Evolutionary conservation across 768 basidiomycete species (phyloP).

Genomic region (Russula sp.): DNA sequence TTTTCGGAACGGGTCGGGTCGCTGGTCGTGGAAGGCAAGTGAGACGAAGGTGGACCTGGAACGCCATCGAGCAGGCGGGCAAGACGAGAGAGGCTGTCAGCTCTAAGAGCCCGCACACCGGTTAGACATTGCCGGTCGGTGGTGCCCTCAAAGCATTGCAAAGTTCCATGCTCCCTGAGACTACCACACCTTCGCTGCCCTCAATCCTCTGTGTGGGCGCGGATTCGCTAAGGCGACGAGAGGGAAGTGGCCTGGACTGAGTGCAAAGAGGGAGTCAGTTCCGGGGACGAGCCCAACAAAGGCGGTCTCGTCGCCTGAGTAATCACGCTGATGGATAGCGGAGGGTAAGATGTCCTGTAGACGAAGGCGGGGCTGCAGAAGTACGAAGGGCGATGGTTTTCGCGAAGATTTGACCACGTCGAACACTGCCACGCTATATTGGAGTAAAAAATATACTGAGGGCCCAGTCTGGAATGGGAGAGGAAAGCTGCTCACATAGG

Average conservation of each 20-base stretch:
- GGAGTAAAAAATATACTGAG: background rate
- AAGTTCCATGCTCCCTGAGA: slow-evolving; percentile 4
- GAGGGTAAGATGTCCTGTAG: slow-evolving; percentile 67
- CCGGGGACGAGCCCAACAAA: slow-evolving; percentile 79
- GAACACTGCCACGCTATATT: slow-evolving; percentile 72
- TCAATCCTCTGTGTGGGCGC: slow-evolving; percentile 34
- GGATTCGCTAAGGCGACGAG: slow-evolving; percentile 67
- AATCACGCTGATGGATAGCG: slow-evolving; percentile 40
- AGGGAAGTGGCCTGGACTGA: slow-evolving; percentile 79
- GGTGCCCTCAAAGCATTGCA: slow-evolving; percentile 37
- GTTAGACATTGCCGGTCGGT: slow-evolving; percentile 58
- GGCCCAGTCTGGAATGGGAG: background rate
- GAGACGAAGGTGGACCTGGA: slow-evolving; percentile 32
- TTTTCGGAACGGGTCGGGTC: slow-evolving; percentile 35
- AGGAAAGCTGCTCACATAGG: slow-evolving; percentile 56
- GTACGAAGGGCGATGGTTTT: slow-evolving; percentile 65
- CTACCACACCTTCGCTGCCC: slow-evolving; percentile 37
- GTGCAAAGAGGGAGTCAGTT: slow-evolving; percentile 74
- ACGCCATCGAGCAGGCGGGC: slow-evolving; percentile 62
- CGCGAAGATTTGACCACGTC: slow-evolving; percentile 57
- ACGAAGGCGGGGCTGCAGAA: slow-evolving; percentile 81
- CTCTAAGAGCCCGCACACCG: slow-evolving; percentile 56
- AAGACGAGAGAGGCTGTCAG: slow-evolving; percentile 41
- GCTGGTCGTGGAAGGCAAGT: slow-evolving; percentile 30
- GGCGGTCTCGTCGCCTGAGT: slow-evolving; percentile 58